Evolutionary conservation across 2,329 filamentous ascomycete species (phyloP).

Genomic region (Xylariales sp.): DNA sequence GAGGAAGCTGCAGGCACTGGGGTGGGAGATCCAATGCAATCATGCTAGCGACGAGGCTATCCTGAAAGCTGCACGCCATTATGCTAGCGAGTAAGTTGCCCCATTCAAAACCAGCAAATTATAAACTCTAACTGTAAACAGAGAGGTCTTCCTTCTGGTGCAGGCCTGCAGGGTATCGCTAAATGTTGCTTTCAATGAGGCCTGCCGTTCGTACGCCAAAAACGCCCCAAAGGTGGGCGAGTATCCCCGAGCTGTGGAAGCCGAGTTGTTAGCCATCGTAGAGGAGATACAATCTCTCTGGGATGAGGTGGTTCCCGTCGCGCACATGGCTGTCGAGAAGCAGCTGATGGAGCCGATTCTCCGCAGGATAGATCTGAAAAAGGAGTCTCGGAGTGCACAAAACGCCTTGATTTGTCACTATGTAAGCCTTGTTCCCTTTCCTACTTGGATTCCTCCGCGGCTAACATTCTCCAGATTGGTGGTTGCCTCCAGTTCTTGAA

Average conservation of each 20-base stretch:
- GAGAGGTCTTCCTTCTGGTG: constrained; percentile 17
- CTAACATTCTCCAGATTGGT: constrained; percentile 14
- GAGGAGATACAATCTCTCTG: constrained; percentile 26
- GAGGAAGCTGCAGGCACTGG: constrained; percentile 17
- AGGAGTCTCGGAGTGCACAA: constrained; percentile 6
- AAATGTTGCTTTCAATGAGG: constrained; percentile 14
- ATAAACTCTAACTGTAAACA: background rate
- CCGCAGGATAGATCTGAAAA: constrained; percentile 7
- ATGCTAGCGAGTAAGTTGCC: constrained; percentile 20
- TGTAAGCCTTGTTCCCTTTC: constrained; percentile 8
- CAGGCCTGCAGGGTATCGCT: constrained; percentile 15
- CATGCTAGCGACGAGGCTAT: constrained; percentile 9
- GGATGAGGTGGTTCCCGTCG: constrained; percentile 28
- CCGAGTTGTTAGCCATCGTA: constrained; percentile 17
- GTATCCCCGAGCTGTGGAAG: constrained; percentile 9
- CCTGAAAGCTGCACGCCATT: constrained; percentile 16
- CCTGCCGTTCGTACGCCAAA: constrained; percentile 9
- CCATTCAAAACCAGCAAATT: constrained; percentile 6
- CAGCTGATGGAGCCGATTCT: constrained; percentile 22
- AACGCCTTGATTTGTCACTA: constrained; percentile 15
- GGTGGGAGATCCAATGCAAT: constrained; percentile 14
- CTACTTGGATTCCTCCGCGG: background rate
- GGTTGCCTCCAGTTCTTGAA: constrained; percentile 20
- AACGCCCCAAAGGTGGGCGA: constrained; percentile 1
- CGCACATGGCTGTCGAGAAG: constrained; percentile 27